Percentiles rank a stretch among this genome's conserved stretches.
phyloP scores from a whole-genome alignment of 2,329 filamentous ascomycete species.

The Bipolaris zeicola region DNA sequence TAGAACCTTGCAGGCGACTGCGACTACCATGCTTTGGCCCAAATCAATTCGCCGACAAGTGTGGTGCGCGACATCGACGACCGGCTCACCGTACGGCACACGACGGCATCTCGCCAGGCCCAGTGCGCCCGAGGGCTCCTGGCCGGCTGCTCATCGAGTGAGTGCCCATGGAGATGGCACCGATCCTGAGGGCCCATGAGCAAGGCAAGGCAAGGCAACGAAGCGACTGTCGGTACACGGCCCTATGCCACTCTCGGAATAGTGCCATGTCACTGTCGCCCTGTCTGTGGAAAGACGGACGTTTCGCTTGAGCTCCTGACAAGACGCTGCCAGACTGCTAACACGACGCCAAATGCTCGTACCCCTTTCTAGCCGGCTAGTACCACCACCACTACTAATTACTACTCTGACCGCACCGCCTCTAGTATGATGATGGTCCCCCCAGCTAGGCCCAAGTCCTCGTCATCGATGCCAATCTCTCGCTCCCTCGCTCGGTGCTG shows the following conservation, averaged over 20 bases:
- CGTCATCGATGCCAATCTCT: slow-evolving; percentile 34
- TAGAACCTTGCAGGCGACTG: slow-evolving; percentile 33
- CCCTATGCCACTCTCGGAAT: slow-evolving; percentile 14
- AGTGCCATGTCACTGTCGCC: slow-evolving; percentile 19
- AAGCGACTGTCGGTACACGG: slow-evolving; percentile 8
- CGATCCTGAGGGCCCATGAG: slow-evolving; percentile 14
- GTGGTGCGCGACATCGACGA: slow-evolving; percentile 26
- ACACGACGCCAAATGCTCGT: slow-evolving; percentile 3
- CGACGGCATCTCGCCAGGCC: slow-evolving; percentile 28
- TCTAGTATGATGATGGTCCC: slow-evolving; percentile 10
- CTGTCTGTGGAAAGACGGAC: slow-evolving; percentile 8
- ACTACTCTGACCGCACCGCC: not conserved
- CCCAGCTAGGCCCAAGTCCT: slow-evolving; percentile 27
- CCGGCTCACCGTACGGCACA: slow-evolving; percentile 26
- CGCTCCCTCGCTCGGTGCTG: not conserved
- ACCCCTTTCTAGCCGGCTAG: slow-evolving; percentile 26
- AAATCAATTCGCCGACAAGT: slow-evolving; percentile 39
- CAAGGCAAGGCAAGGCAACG: not conserved
- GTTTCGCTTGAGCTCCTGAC: slow-evolving; percentile 21
- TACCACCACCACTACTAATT: not conserved
- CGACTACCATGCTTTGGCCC: slow-evolving; percentile 22
- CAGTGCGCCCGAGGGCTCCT: slow-evolving; percentile 27
- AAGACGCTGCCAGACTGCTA: not conserved
- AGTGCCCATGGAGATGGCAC: slow-evolving; percentile 28
- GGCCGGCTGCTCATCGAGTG: slow-evolving; percentile 30